Percentiles rank a stretch among this genome's conserved stretches.
Conservation (phyloP, 768 basidiomycete genomes). For the Amanita fuliginea region DNA sequence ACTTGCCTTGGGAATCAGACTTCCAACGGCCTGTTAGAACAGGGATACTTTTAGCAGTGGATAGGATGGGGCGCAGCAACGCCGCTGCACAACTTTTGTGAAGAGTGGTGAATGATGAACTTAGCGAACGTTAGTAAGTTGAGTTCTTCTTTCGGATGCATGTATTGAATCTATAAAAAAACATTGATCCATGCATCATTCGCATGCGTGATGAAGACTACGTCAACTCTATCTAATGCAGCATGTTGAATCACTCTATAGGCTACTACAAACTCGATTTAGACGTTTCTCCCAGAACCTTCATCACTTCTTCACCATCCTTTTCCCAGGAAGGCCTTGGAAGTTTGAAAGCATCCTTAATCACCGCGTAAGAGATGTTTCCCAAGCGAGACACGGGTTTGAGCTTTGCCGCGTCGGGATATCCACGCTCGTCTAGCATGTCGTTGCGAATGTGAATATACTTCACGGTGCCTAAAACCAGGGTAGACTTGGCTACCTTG, state of each 20-base stretch:
- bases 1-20: no score
- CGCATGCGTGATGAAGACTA: neutral
- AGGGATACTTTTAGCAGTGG: no score
- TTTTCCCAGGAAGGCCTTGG: neutral
- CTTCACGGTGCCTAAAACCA: neutral
- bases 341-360: neutral
- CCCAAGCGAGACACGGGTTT: neutral
- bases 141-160: no score
- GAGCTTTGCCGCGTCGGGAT: neutral
- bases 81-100: no score
- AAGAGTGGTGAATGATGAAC: no score
- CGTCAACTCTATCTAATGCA: neutral
- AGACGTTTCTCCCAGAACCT: neutral
- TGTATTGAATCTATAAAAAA: no score
- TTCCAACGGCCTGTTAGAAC: no score
- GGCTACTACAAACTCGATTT: neutral
- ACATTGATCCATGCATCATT: no score
- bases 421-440: neutral
- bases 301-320: neutral
- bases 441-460: neutral
- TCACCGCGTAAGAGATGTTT: slow-evolving; percentile 7
- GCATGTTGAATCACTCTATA: neutral
- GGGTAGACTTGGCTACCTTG: no score
- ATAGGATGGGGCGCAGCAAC: no score
- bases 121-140: no score